Evolutionary conservation across 768 basidiomycete species (phyloP).

Genomic region (Pholiota microspora): DNA sequence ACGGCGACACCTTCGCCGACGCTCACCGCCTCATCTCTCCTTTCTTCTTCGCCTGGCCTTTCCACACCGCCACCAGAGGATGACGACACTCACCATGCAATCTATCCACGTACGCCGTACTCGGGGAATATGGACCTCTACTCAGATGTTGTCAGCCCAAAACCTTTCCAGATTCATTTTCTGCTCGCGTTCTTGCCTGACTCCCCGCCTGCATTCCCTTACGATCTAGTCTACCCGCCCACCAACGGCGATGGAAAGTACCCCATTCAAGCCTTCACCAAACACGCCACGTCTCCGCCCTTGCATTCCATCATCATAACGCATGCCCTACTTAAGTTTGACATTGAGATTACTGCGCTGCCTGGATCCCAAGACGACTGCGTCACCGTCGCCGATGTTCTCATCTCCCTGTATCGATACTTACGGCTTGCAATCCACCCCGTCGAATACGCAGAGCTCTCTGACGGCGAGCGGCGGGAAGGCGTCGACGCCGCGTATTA

Average conservation of each 20-base stretch:
- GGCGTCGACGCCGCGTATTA: conserved; percentile 47
- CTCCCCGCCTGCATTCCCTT: conserved; percentile 30
- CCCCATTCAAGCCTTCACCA: conserved; percentile 31
- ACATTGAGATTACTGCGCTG: conserved; percentile 32
- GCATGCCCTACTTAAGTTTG: conserved; percentile 30
- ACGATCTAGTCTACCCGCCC: conserved; percentile 37
- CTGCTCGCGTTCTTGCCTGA: conserved; percentile 38
- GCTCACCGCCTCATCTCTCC: conserved; percentile 32
- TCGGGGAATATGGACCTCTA: conserved; percentile 21
- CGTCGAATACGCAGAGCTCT: conserved; percentile 40
- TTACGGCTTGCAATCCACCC: conserved; percentile 45
- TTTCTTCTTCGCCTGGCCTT: conserved; percentile 34
- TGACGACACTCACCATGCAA: conserved; percentile 17
- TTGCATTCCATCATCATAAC: conserved; percentile 32
- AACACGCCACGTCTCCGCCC: conserved; percentile 43
- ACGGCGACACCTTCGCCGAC: conserved; percentile 37
- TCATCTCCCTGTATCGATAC: conserved; percentile 42
- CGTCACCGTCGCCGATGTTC: conserved; percentile 48
- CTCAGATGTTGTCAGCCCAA: conserved; percentile 20
- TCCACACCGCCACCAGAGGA: conserved; percentile 34
- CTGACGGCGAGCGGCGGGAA: conserved; percentile 27
- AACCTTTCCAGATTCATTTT: conserved; percentile 39
- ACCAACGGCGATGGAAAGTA: conserved; percentile 19
- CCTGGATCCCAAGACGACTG: conserved; percentile 24
- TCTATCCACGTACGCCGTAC: conserved; percentile 30